Percentiles rank a stretch among this genome's conserved stretches.
These are phyloP conservation scores for Carex kokanica DNA, from an alignment of 176 grass and related monocot genomes.

Conservation along the genomic window DNA sequence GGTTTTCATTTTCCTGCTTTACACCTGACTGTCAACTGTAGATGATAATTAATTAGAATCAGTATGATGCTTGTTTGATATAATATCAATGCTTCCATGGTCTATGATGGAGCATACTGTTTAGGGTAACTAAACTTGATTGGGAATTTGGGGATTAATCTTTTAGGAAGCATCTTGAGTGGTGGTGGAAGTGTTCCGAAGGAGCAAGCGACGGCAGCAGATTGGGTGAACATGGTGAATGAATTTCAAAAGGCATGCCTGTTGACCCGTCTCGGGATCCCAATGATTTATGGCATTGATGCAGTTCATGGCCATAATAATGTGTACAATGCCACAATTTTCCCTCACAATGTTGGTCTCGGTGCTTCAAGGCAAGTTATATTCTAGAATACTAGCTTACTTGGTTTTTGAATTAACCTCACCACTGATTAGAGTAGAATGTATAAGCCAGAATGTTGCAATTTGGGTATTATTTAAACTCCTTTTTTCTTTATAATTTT, in stretches of 20 bases:
- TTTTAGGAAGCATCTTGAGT: conserved; percentile 73
- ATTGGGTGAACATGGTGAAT: conserved; percentile 67
- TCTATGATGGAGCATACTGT: background rate
- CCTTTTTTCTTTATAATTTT: background rate
- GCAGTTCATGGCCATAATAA: conserved; percentile 97
- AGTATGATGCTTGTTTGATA: background rate
- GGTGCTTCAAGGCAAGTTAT: conserved; percentile 63
- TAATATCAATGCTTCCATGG: background rate
- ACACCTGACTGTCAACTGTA: background rate
- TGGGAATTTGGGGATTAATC: background rate
- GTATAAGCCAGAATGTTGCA: background rate
- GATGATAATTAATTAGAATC: background rate
- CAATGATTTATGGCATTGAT: conserved; percentile 98
- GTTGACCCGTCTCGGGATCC: conserved; percentile 66
- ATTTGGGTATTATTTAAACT: background rate
- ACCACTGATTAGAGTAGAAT: background rate
- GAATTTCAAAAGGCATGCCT: conserved; percentile 64
- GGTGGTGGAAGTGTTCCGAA: conserved; percentile 82
- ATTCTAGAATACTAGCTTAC: background rate
- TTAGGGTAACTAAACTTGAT: background rate
- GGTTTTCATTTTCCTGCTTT: background rate
- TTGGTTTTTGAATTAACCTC: background rate
- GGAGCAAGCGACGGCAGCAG: conserved; percentile 46
- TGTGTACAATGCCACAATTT: conserved; percentile 87
- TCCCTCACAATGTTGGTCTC: conserved; percentile 91